Percentiles rank a stretch among this genome's conserved stretches.
phyloP scores from a whole-genome alignment of 768 basidiomycete genomes.

The Cytidiella melzeri region DNA sequence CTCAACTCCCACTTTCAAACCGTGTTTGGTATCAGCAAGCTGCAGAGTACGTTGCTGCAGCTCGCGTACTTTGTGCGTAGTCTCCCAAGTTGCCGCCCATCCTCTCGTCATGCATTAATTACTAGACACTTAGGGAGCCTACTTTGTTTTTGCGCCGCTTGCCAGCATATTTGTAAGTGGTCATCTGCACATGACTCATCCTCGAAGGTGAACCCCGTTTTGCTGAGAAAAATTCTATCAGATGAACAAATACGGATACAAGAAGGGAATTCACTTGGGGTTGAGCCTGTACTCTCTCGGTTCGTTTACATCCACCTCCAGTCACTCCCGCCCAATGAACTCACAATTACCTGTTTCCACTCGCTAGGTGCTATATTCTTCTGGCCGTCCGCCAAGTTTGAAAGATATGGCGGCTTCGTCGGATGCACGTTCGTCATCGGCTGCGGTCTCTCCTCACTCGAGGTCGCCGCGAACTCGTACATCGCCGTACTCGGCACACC shows the following conservation, averaged over 20 bases:
- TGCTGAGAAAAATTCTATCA: constrained; percentile 20
- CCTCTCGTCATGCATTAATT: too few species aligned
- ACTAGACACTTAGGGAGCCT: constrained; percentile 41
- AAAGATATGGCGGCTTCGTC: constrained; percentile 67
- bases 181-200: neutral
- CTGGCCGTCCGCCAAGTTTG: constrained; percentile 69
- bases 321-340: constrained; percentile 10
- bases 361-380: constrained; percentile 63
- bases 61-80: constrained; percentile 58
- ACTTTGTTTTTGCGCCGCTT: constrained; percentile 53
- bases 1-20: constrained; percentile 70
- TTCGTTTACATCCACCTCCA: constrained; percentile 18
- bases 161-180: constrained; percentile 50
- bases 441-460: constrained; percentile 60
- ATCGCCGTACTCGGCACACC: constrained; percentile 63
- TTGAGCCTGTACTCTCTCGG: constrained; percentile 53
- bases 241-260: constrained; percentile 65
- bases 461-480: constrained; percentile 79
- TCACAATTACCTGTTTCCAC: constrained; percentile 12
- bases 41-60: constrained; percentile 70
- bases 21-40: constrained; percentile 59
- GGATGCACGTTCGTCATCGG: constrained; percentile 68
- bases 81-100: neutral
- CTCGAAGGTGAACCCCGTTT: neutral
- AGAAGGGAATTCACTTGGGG: constrained; percentile 63